phyloP scores from a whole-genome alignment of 495 filamentous ascomycete species.

The Daldinia bambusicola region DNA sequence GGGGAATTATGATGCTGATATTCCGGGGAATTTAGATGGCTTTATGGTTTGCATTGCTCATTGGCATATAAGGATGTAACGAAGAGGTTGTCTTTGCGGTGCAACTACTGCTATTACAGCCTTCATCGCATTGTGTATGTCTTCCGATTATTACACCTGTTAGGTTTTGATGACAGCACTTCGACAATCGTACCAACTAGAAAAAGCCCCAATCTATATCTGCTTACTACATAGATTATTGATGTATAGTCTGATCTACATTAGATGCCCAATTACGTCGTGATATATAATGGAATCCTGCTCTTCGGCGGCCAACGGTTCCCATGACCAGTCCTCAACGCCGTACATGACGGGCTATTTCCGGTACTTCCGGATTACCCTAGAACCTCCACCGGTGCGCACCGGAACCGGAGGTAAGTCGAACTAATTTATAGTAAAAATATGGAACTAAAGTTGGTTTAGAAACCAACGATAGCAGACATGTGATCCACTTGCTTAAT shows the following conservation, averaged over 20 bases:
- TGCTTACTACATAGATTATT: neutral
- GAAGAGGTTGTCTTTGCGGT: neutral
- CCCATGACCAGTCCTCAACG: slow-evolving; percentile 1
- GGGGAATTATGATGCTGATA: neutral
- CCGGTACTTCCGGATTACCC: slow-evolving; percentile 35
- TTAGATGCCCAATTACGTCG: neutral
- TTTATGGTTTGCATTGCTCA: neutral
- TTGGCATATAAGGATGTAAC: neutral
- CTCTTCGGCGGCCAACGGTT: neutral
- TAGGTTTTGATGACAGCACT: neutral
- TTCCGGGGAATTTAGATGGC: neutral
- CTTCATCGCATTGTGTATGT: neutral
- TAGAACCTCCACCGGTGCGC: slow-evolving; percentile 11
- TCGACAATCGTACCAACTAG: neutral
- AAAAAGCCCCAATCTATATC: neutral
- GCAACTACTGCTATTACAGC: neutral
- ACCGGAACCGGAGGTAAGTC: neutral
- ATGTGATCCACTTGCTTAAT: neutral
- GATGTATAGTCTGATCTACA: neutral
- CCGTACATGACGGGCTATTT: slow-evolving; percentile 20
- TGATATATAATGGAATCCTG: neutral
- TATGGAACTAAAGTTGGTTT: slow-evolving; percentile 6
- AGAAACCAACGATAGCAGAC: neutral
- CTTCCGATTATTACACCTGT: neutral
- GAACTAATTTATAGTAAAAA: slow-evolving; percentile 1